Conservation (phyloP, 805 yeast genomes). For the Candida verbasci region DNA sequence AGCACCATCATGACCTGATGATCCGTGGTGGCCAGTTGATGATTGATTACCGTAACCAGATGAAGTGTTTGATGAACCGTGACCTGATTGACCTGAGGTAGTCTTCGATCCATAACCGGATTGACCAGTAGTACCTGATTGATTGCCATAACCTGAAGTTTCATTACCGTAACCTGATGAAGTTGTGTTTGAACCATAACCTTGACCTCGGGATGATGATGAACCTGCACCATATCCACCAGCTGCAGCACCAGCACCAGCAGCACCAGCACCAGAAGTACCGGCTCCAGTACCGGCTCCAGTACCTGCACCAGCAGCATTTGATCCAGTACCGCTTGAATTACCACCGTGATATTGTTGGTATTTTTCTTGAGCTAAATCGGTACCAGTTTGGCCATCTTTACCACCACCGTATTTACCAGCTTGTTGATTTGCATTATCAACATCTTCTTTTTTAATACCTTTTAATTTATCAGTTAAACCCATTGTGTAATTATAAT, state of each 20-base stretch:
- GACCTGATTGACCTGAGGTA: slow-evolving; percentile 2
- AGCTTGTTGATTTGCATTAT: slow-evolving; percentile 24
- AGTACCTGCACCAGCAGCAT: too few relatives aligned
- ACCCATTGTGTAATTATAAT: slow-evolving; percentile 29
- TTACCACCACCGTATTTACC: slow-evolving; percentile 11
- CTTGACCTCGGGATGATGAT: slow-evolving; percentile 3
- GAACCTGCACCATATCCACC: slow-evolving; percentile 3
- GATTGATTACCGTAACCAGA: slow-evolving; percentile 9
- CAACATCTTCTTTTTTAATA: slow-evolving; percentile 25
- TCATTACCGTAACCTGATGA: slow-evolving; percentile 6
- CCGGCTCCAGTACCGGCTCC: slow-evolving; percentile 26
- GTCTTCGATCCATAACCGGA: slow-evolving; percentile 6
- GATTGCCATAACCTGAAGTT: slow-evolving; percentile 8
- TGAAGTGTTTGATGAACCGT: too few relatives aligned
- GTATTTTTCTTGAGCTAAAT: slow-evolving; percentile 20
- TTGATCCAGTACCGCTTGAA: too few relatives aligned
- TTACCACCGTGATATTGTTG: slow-evolving; percentile 26
- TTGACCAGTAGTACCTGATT: slow-evolving; percentile 5
- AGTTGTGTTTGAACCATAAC: neutral
- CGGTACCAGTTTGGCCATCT: slow-evolving; percentile 16
- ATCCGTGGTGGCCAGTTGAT: slow-evolving; percentile 5
- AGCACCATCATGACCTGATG: slow-evolving; percentile 9
- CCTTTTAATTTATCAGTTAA: slow-evolving; percentile 31
- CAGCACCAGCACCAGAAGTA: slow-evolving; percentile 7
- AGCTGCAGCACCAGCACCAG: slow-evolving; percentile 11